Evolutionary conservation across 768 basidiomycete genomes (phyloP).

Genomic region (Polyporus arcularius): DNA sequence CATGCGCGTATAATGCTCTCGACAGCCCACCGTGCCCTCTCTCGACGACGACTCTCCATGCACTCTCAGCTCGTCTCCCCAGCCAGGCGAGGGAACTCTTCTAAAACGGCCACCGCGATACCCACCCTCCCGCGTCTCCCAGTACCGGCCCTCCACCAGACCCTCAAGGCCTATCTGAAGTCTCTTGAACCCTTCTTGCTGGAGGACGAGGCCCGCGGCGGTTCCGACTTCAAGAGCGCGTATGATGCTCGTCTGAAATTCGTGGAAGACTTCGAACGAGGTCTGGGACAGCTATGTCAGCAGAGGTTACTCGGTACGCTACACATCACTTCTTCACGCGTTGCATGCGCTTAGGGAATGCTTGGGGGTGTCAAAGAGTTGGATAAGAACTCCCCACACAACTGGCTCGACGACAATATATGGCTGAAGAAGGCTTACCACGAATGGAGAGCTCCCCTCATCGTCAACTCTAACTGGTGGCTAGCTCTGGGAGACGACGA

Average conservation of each 20-base stretch:
- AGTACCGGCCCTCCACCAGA: slow-evolving; percentile 74
- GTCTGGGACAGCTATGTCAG: slow-evolving; percentile 70
- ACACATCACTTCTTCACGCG: slow-evolving; percentile 9
- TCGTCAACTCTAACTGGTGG: slow-evolving; percentile 98
- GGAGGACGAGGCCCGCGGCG: slow-evolving; percentile 67
- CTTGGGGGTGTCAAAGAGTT: slow-evolving; percentile 50
- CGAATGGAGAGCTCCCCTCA: slow-evolving; percentile 81
- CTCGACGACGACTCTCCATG: slow-evolving; percentile 2
- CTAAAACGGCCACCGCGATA: not conserved
- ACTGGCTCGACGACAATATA: slow-evolving; percentile 94
- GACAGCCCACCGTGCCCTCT: not conserved
- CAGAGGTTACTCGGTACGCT: slow-evolving; percentile 67
- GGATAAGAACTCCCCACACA: slow-evolving; percentile 79
- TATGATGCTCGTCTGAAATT: slow-evolving; percentile 56
- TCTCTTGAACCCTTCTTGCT: slow-evolving; percentile 78
- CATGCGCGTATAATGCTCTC: slow-evolving; percentile 1
- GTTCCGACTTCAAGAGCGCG: slow-evolving; percentile 50
- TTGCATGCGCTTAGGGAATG: not conserved
- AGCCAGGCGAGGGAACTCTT: not conserved
- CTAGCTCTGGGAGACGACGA: slow-evolving; percentile 79
- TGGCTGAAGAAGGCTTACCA: slow-evolving; percentile 90
- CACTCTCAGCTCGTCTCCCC: slow-evolving; percentile 1
- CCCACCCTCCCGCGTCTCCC: slow-evolving; percentile 68
- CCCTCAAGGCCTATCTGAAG: slow-evolving; percentile 75
- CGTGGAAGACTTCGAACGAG: slow-evolving; percentile 70